Conservation (phyloP, 208 protist species). For the Trypanosoma avium region DNA sequence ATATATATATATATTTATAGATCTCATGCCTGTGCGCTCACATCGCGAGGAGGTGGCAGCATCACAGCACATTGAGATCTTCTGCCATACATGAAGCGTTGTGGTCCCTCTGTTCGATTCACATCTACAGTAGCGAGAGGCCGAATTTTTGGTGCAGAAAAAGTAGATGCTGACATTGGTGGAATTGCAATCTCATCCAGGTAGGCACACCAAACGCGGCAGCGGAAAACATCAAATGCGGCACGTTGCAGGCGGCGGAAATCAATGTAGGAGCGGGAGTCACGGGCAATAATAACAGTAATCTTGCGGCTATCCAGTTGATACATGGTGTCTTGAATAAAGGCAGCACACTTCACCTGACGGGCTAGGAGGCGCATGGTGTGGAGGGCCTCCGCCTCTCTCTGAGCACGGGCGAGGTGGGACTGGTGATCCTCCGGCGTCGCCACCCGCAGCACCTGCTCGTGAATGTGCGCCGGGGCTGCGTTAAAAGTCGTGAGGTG, state of each 20-base stretch:
- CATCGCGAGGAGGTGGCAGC: not conserved
- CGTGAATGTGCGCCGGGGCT: constrained; percentile 1
- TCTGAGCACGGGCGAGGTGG: constrained; percentile 33
- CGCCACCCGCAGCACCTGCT: constrained; percentile 35
- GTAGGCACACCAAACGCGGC: constrained; percentile 83
- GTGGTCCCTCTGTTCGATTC: too few species aligned
- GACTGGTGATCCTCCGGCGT: constrained; percentile 37
- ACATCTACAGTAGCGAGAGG: too few species aligned
- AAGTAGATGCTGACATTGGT: too few species aligned
- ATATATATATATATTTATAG: too few species aligned
- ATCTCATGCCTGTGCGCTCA: not conserved
- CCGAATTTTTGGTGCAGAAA: too few species aligned
- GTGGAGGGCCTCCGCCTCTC: constrained; percentile 53
- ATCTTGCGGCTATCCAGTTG: constrained; percentile 82
- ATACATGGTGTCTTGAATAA: constrained; percentile 69
- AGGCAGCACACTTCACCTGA: constrained; percentile 42
- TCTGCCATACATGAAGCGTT: constrained; percentile 4
- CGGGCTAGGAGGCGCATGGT: constrained; percentile 47
- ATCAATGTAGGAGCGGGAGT: constrained; percentile 56
- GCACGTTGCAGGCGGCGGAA: constrained; percentile 78
- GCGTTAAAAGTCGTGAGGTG: constrained; percentile 7
- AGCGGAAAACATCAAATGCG: constrained; percentile 71
- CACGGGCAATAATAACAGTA: constrained; percentile 67
- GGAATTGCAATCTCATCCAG: constrained; percentile 58
- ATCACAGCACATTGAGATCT: not conserved